A percentile compares a stretch with the other conserved stretches of the same genome.
Evolutionary conservation across 176 grass and related monocot species (phyloP).

Genomic region (Elaeis guineensis): DNA sequence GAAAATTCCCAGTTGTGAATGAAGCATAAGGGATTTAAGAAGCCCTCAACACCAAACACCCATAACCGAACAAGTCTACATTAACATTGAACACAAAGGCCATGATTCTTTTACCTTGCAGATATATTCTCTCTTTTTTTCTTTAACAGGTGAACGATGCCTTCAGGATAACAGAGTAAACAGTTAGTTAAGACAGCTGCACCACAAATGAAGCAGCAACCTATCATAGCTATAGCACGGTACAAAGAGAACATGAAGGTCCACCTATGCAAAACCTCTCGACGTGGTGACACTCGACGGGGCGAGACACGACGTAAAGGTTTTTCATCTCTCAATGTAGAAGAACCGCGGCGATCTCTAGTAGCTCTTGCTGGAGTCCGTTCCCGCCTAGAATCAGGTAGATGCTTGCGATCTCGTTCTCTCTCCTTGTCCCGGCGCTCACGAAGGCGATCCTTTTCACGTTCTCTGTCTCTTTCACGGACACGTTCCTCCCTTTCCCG

Average conservation of each 20-base stretch:
- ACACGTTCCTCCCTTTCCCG: slow-evolving; percentile 27
- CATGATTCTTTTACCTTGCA: slow-evolving; percentile 92
- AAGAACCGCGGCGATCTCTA: slow-evolving; percentile 70
- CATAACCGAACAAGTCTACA: slow-evolving; percentile 5
- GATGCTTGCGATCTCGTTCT: slow-evolving; percentile 70
- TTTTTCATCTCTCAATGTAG: slow-evolving; percentile 63
- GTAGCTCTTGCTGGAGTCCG: slow-evolving; percentile 45
- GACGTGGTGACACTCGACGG: slow-evolving; percentile 46
- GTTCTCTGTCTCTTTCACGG: slow-evolving; percentile 41
- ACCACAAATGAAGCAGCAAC: slow-evolving; percentile 59
- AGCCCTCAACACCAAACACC: slow-evolving; percentile 14
- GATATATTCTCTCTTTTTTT: slow-evolving; percentile 99
- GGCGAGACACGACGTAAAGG: slow-evolving; percentile 33
- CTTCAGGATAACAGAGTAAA: slow-evolving; percentile 93
- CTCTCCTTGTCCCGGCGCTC: slow-evolving; percentile 74
- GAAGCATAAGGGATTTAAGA: slow-evolving; percentile 11
- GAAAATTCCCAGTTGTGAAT: not conserved
- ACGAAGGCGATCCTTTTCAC: slow-evolving; percentile 59
- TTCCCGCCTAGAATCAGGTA: slow-evolving; percentile 57
- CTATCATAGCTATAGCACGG: slow-evolving; percentile 57
- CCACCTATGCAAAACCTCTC: slow-evolving; percentile 84
- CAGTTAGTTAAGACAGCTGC: slow-evolving; percentile 79
- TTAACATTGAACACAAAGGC: slow-evolving; percentile 9
- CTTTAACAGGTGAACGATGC: slow-evolving; percentile 97
- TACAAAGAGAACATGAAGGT: slow-evolving; percentile 60